Conservation (phyloP, 768 basidiomycete genomes). For the Rubroboletus pulcherrimus region DNA sequence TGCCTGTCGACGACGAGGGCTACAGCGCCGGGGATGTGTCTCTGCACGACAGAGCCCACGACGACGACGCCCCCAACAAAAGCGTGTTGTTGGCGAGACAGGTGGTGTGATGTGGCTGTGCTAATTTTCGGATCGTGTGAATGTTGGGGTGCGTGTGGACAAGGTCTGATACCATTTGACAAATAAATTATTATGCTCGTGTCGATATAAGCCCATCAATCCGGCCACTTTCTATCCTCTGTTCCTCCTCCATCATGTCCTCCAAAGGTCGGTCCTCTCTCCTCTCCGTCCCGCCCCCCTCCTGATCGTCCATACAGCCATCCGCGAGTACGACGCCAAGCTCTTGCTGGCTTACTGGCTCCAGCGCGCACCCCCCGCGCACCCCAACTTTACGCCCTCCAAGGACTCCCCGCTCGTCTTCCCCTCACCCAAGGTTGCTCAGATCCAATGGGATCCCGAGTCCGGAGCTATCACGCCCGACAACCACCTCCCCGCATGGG, state of each 20-base stretch:
- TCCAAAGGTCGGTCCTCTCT: conserved; percentile 27
- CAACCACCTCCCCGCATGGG: conserved; percentile 69
- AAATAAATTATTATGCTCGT: conserved; percentile 16
- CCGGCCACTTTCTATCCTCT: background rate
- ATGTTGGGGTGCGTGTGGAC: conserved; percentile 25
- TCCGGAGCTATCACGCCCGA: conserved; percentile 61
- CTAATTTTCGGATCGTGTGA: conserved; percentile 26
- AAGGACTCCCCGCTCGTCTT: conserved; percentile 46
- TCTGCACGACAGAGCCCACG: background rate
- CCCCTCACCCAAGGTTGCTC: conserved; percentile 75
- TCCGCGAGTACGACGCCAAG: conserved; percentile 99
- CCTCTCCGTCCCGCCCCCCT: background rate
- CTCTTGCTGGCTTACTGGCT: conserved; percentile 97
- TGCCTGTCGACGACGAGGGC: background rate
- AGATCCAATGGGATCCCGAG: conserved; percentile 77
- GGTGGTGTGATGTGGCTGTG: conserved; percentile 27
- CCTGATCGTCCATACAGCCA: conserved; percentile 44
- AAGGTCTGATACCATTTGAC: conserved; percentile 21
- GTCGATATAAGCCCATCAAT: conserved; percentile 18
- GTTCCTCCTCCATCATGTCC: conserved; percentile 26
- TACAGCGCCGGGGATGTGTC: background rate
- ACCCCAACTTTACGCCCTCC: conserved; percentile 50
- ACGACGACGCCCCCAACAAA: background rate
- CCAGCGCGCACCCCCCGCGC: conserved; percentile 79
- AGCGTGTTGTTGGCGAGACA: background rate